A percentile compares a stretch with the other conserved stretches of the same genome.
These are phyloP conservation scores for Borovskyia barvae DNA, from an alignment of 208 protist species.

Conservation along the genomic window DNA sequence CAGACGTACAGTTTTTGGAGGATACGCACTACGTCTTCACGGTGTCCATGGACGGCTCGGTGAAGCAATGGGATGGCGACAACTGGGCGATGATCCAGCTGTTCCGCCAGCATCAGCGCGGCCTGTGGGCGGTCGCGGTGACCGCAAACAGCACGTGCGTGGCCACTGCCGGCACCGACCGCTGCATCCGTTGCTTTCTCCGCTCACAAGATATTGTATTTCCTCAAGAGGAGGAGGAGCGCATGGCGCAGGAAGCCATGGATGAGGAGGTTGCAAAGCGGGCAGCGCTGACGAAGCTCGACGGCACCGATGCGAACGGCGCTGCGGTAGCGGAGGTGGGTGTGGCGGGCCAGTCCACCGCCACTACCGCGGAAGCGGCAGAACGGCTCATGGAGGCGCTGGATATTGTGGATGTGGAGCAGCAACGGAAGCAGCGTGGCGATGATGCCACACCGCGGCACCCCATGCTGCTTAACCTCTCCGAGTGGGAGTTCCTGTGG, in stretches of 20 bases:
- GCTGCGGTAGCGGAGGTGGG: slow-evolving; percentile 49
- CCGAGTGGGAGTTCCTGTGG: slow-evolving; percentile 85
- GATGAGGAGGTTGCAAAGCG: slow-evolving; percentile 79
- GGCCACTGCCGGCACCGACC: slow-evolving; percentile 71
- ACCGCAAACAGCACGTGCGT: slow-evolving; percentile 80
- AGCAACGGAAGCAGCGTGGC: slow-evolving; percentile 58
- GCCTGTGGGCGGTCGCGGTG: slow-evolving; percentile 65
- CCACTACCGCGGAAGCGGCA: slow-evolving; percentile 62
- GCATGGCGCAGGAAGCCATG: slow-evolving; percentile 82
- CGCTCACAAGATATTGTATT: slow-evolving; percentile 90
- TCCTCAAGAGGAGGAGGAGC: slow-evolving; percentile 86
- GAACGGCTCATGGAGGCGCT: slow-evolving; percentile 88
- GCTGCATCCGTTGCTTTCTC: slow-evolving; percentile 77
- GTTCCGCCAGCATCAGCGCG: slow-evolving; percentile 75
- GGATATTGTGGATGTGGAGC: slow-evolving; percentile 80
- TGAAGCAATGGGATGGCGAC: slow-evolving; percentile 99
- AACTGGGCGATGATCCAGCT: slow-evolving; percentile 92
- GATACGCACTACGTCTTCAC: slow-evolving; percentile 98
- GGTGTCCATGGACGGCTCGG: slow-evolving; percentile 89
- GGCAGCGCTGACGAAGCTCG: slow-evolving; percentile 59
- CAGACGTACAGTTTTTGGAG: slow-evolving; percentile 92
- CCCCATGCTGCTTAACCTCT: slow-evolving; percentile 63
- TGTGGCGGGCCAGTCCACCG: slow-evolving; percentile 68
- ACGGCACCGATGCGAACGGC: slow-evolving; percentile 5
- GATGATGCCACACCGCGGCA: slow-evolving; percentile 59